A percentile compares a stretch with the other conserved stretches of the same genome.
These are phyloP conservation scores for Baudoinia panamericana DNA, from an alignment of 495 filamentous ascomycete species.

Conservation along the genomic window DNA sequence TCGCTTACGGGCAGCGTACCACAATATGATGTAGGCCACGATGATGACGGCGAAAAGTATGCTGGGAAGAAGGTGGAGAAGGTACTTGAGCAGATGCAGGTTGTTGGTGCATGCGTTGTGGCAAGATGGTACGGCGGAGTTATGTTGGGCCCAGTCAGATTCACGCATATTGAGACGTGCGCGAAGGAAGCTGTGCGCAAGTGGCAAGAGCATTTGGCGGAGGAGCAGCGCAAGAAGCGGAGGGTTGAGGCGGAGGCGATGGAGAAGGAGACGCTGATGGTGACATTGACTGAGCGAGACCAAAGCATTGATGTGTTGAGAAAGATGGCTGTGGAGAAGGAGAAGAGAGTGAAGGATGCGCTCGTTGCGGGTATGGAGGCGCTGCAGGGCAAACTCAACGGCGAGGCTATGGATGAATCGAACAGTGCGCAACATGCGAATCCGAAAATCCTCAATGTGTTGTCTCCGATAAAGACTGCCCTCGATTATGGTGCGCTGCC, in stretches of 20 bases:
- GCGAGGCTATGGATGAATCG: neutral
- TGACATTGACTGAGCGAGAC: conserved; percentile 27
- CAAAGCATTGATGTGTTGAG: conserved; percentile 30
- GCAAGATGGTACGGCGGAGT: conserved; percentile 37
- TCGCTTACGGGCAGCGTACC: conserved; percentile 19
- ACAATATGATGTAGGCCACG: conserved; percentile 28
- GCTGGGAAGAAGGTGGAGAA: conserved; percentile 30
- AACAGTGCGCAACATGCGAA: neutral
- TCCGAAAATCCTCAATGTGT: neutral
- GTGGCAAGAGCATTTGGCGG: conserved; percentile 19
- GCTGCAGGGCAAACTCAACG: conserved; percentile 27
- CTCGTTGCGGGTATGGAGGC: conserved; percentile 25
- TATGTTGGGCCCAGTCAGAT: conserved; percentile 34
- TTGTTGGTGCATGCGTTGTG: conserved; percentile 32
- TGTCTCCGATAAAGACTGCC: conserved; percentile 11
- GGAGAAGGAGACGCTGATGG: conserved; percentile 20
- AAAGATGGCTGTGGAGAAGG: conserved; percentile 28
- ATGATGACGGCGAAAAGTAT: conserved; percentile 36
- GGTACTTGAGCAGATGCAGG: conserved; percentile 27
- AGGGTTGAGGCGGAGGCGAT: conserved; percentile 24
- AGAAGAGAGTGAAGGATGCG: conserved; percentile 20
- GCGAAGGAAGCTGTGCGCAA: conserved; percentile 29
- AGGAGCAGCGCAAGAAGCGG: conserved; percentile 22
- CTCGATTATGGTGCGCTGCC: conserved; percentile 28
- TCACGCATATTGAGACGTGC: conserved; percentile 32